Evolutionary conservation across 768 basidiomycete genomes (phyloP).

Genomic region (Tremella yokohamensis): DNA sequence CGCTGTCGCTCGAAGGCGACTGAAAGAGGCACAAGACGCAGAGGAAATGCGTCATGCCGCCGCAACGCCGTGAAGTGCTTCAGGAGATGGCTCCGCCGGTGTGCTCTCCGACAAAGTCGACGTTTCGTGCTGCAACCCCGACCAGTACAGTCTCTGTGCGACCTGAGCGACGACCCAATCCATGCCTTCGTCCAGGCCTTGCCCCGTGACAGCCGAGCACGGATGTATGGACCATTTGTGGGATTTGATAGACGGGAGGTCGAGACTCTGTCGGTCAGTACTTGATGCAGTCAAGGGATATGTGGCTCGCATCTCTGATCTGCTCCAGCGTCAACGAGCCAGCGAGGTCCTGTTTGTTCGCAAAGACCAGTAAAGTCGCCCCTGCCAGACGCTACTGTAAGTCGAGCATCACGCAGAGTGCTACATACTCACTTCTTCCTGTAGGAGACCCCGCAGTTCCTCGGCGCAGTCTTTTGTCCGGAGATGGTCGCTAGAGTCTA

Average conservation of each 20-base stretch:
- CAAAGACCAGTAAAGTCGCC: slow-evolving; percentile 92
- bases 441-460: slow-evolving; percentile 78
- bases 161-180: slow-evolving; percentile 91
- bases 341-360: slow-evolving; percentile 94
- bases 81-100: too few relatives aligned
- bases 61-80: too few relatives aligned
- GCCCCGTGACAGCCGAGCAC: slow-evolving; percentile 88
- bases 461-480: slow-evolving; percentile 84
- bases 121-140: background rate
- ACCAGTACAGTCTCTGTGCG: slow-evolving; percentile 75
- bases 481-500: slow-evolving; percentile 88
- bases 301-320: slow-evolving; percentile 69
- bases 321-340: slow-evolving; percentile 78
- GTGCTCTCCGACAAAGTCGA: too few relatives aligned
- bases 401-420: background rate
- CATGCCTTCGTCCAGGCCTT: slow-evolving; percentile 76
- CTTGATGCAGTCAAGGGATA: background rate
- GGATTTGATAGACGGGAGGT: slow-evolving; percentile 73
- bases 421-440: slow-evolving; percentile 73
- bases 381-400: slow-evolving; percentile 73
- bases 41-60: too few relatives aligned
- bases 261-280: slow-evolving; percentile 62
- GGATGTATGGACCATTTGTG: slow-evolving; percentile 87
- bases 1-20: too few relatives aligned
- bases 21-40: too few relatives aligned